Evolutionary conservation across 2,329 filamentous ascomycete genomes (phyloP).

Genomic region (Arthrobotrys musiformis): DNA sequence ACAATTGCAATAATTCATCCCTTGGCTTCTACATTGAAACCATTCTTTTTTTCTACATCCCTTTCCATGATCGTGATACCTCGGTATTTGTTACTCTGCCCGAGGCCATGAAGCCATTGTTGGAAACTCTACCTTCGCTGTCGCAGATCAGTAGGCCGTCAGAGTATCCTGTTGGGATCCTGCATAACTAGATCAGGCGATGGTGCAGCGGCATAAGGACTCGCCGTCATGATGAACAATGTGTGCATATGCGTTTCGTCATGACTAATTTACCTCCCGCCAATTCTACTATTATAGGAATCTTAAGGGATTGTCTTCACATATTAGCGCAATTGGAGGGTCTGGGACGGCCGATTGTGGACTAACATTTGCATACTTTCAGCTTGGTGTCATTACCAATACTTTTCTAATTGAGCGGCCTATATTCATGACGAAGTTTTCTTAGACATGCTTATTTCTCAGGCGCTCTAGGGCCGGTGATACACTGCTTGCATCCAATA

Average conservation of each 20-base stretch:
- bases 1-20: slow-evolving; percentile 1
- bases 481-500: not conserved
- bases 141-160: slow-evolving; percentile 3
- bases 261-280: not conserved
- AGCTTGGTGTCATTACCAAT: not conserved
- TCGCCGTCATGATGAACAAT: not conserved
- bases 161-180: slow-evolving; percentile 7
- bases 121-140: slow-evolving; percentile 23
- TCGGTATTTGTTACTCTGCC: not conserved
- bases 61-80: slow-evolving; percentile 1
- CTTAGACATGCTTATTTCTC: not conserved
- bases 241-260: too few relatives aligned
- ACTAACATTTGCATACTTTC: not conserved
- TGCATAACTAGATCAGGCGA: slow-evolving; percentile 20
- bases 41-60: not conserved
- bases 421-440: not conserved
- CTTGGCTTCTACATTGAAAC: not conserved
- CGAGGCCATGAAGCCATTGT: not conserved
- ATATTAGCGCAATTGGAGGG: not conserved
- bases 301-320: too few relatives aligned
- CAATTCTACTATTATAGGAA: not conserved
- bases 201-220: not conserved
- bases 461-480: not conserved
- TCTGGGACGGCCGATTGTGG: not conserved
- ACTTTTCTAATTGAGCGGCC: not conserved